A percentile compares a stretch with the other conserved stretches of the same genome.
These are phyloP conservation scores for Clavaria fumosa DNA, from an alignment of 768 basidiomycete genomes.

Conservation along the genomic window DNA sequence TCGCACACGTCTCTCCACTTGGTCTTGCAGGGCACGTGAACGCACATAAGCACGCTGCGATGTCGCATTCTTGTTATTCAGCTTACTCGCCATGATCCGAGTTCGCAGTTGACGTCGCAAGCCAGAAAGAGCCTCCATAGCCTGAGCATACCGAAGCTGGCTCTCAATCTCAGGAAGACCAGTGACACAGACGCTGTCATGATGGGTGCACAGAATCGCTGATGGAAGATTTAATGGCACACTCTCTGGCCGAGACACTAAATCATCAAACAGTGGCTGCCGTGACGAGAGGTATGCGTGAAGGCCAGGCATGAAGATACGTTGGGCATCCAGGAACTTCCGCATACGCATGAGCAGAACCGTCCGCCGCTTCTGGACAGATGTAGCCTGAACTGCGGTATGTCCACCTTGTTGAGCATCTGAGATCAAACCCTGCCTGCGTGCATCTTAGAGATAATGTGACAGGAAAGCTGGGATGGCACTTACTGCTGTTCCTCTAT, in stretches of 20 bases:
- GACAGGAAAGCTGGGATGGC: background rate
- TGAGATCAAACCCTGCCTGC: conserved; percentile 1
- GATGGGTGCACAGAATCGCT: conserved; percentile 1
- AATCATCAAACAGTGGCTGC: background rate
- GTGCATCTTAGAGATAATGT: background rate
- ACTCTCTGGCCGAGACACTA: conserved; percentile 7
- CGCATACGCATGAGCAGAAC: conserved; percentile 4
- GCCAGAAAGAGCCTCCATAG: conserved; percentile 9
- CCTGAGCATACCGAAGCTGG: conserved; percentile 11
- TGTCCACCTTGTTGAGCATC: background rate
- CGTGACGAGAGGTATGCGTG: background rate
- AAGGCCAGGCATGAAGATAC: conserved; percentile 11
- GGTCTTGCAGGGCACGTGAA: conserved; percentile 7
- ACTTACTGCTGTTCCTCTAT: conserved; percentile 3
- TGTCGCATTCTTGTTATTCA: conserved; percentile 9
- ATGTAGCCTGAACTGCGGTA: conserved; percentile 5
- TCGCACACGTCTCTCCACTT: conserved; percentile 8
- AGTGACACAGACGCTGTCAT: conserved; percentile 5
- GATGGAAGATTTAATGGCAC: conserved; percentile 13
- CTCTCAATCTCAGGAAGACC: conserved; percentile 12
- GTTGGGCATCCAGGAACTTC: conserved; percentile 7
- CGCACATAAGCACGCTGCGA: conserved; percentile 11
- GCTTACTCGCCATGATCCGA: conserved; percentile 9
- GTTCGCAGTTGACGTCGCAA: too few relatives aligned
- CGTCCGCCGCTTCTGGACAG: conserved; percentile 6